A percentile compares a stretch with the other conserved stretches of the same genome.
phyloP scores from a whole-genome alignment of 2,329 filamentous ascomycete genomes.

The Clarireedia sp. region DNA sequence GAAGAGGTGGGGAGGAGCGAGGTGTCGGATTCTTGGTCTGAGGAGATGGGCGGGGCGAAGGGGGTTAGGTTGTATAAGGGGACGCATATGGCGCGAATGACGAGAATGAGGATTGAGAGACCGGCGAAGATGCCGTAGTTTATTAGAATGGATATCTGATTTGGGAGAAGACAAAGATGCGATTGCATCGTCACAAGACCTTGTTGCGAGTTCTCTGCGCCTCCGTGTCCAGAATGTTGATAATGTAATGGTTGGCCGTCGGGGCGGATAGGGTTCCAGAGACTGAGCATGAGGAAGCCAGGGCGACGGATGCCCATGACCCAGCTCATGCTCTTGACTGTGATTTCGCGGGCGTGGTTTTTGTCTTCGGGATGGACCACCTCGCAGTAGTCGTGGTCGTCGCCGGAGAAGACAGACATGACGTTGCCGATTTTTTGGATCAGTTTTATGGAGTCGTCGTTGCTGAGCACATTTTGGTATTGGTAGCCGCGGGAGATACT shows the following conservation, averaged over 20 bases:
- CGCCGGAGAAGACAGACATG: conserved; percentile 81
- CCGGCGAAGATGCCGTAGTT: conserved; percentile 62
- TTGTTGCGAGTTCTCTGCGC: conserved; percentile 30
- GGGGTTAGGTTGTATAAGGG: conserved; percentile 41
- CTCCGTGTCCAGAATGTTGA: conserved; percentile 22
- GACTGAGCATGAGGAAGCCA: conserved; percentile 77
- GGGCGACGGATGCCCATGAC: conserved; percentile 89
- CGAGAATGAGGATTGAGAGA: conserved; percentile 42
- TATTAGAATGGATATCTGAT: conserved; percentile 78
- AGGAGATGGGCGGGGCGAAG: conserved; percentile 13
- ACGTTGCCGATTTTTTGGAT: conserved; percentile 75
- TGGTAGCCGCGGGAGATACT: conserved; percentile 76
- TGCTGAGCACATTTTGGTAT: conserved; percentile 88
- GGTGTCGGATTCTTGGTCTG: not conserved
- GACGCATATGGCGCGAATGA: conserved; percentile 48
- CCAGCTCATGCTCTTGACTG: conserved; percentile 91
- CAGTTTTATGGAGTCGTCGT: conserved; percentile 66
- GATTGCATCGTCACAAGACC: conserved; percentile 64
- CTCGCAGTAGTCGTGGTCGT: conserved; percentile 98
- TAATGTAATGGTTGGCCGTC: conserved; percentile 39
- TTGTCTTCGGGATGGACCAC: conserved; percentile 58
- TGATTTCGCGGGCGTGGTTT: conserved; percentile 69
- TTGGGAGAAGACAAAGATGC: conserved; percentile 82
- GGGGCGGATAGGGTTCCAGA: conserved; percentile 82
- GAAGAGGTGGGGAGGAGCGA: conserved; percentile 20